Percentiles rank a stretch among this genome's conserved stretches.
phyloP scores from a whole-genome alignment of 2,329 filamentous ascomycete species.

The Neopestalotiopsis clavispora region DNA sequence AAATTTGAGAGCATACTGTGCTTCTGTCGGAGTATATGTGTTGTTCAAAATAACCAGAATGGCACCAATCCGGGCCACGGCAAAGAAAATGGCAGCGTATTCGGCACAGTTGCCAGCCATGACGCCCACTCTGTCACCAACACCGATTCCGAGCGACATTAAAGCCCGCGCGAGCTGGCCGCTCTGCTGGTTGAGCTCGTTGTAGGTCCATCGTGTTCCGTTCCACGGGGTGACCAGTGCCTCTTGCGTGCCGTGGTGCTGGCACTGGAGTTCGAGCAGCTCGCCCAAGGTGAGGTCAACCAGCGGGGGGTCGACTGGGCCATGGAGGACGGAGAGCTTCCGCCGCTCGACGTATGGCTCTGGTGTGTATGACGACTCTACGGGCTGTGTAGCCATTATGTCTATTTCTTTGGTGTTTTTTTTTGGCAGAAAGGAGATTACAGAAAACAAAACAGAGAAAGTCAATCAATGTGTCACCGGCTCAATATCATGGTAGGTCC shows the following conservation, averaged over 20 bases:
- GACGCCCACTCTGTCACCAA: conserved; percentile 74
- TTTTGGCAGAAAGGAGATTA: background rate
- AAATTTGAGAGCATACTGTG: conserved; percentile 72
- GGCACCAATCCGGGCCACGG: conserved; percentile 68
- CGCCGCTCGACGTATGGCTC: conserved; percentile 33
- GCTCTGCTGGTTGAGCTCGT: conserved; percentile 66
- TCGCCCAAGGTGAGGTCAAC: conserved; percentile 75
- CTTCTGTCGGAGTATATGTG: conserved; percentile 77
- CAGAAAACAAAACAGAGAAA: background rate
- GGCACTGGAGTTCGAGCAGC: conserved; percentile 72
- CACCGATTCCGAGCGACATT: conserved; percentile 67
- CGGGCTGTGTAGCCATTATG: conserved; percentile 32
- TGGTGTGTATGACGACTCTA: conserved; percentile 20
- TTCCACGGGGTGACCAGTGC: conserved; percentile 79
- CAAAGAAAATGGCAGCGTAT: conserved; percentile 80
- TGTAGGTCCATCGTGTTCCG: conserved; percentile 74
- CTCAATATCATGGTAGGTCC: background rate
- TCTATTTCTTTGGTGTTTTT: conserved; percentile 11
- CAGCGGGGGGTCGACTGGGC: conserved; percentile 70
- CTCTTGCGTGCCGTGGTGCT: conserved; percentile 68
- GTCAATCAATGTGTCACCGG: background rate
- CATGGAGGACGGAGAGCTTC: conserved; percentile 66
- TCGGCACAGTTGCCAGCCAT: conserved; percentile 83
- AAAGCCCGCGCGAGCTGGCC: conserved; percentile 68
- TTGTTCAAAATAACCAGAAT: conserved; percentile 82